Evolutionary conservation across 2,329 filamentous ascomycete species (phyloP).

Genomic region (Verticillium nonalfalfae): DNA sequence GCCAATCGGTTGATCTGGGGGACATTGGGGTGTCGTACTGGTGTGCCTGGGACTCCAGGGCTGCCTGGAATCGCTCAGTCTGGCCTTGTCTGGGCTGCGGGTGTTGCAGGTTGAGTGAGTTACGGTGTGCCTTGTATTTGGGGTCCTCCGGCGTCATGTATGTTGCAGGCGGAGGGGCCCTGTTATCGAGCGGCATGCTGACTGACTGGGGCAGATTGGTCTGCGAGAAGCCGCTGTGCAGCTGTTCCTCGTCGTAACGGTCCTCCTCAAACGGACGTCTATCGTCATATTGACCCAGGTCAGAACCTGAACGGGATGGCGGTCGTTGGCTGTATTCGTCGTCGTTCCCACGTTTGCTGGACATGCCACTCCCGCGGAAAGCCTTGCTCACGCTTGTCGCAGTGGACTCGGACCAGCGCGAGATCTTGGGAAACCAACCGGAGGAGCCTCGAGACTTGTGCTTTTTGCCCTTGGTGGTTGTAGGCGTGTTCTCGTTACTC

Average conservation of each 20-base stretch:
- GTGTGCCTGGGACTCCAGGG: slow-evolving; percentile 66
- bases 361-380: slow-evolving; percentile 60
- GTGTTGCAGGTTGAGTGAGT: slow-evolving; percentile 73
- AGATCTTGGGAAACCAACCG: slow-evolving; percentile 81
- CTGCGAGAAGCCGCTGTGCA: slow-evolving; percentile 51
- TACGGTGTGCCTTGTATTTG: slow-evolving; percentile 76
- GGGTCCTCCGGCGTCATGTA: slow-evolving; percentile 60
- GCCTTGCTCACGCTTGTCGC: slow-evolving; percentile 78
- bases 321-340: slow-evolving; percentile 52
- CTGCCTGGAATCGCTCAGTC: slow-evolving; percentile 66
- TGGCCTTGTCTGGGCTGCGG: slow-evolving; percentile 71
- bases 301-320: slow-evolving; percentile 72
- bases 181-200: slow-evolving; percentile 15
- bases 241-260: slow-evolving; percentile 53
- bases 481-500: slow-evolving; percentile 76
- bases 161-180: slow-evolving; percentile 35
- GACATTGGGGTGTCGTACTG: slow-evolving; percentile 58
- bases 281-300: slow-evolving; percentile 62
- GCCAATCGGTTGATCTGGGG: slow-evolving; percentile 56
- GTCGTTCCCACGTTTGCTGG: slow-evolving; percentile 52
- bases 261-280: slow-evolving; percentile 45
- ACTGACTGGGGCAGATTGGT: slow-evolving; percentile 32
- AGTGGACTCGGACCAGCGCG: slow-evolving; percentile 95
- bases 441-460: slow-evolving; percentile 82
- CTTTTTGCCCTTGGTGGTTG: slow-evolving; percentile 72